Evolutionary conservation across 1,139 yeast genomes (phyloP), one percentile per base, ranked within the genome.

Genomic region (Pichia norvegensis): DNA sequence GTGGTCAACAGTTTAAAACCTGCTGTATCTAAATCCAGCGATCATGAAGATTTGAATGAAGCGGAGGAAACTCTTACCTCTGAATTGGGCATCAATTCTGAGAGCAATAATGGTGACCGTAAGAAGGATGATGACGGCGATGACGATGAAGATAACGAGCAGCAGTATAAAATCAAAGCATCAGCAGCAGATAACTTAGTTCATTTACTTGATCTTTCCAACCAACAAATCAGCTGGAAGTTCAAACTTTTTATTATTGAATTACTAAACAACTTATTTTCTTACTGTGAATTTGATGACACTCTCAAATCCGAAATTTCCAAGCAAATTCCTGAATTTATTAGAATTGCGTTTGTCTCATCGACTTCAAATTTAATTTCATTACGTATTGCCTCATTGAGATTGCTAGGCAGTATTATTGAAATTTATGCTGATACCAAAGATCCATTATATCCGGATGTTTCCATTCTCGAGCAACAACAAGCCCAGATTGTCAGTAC

Each of bases 401-500:
- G 71, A 31, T 67, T 90, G 22, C 68, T 92, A 35, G 86, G 87
- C 14, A 76, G 78, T 48, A 63, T 79, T 21, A 64, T 81, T 38
- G 63, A 62, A n/a, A 63, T 66, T 1, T 72, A 70, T 54, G 70
- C 76, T 11, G 68, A 68, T 31, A 66, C 81, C 47, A 76, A 72
- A 13, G 96, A 87, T 60, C 88, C 94, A 0, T 74, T 83, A 40
- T 83, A 81, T 55, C 81, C 85, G 0, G 80, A 81, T 2, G 76
- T 76, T 11, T 78, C 94, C 0, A 71, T 88, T 13, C 68, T 92
- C 47, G 95, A 86, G 55, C 97, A 88, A 63, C 95, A 85, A 57
- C 97, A 92, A 59, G 97, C 97, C 0, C 97, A 88, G 57, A 85
- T 92, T 17, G 83, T 87, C 13, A 82, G 95, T 52, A 95, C 97